Evolutionary conservation across 176 grass and related monocot genomes (phyloP).

Genomic region (Pontederia paniculata): DNA sequence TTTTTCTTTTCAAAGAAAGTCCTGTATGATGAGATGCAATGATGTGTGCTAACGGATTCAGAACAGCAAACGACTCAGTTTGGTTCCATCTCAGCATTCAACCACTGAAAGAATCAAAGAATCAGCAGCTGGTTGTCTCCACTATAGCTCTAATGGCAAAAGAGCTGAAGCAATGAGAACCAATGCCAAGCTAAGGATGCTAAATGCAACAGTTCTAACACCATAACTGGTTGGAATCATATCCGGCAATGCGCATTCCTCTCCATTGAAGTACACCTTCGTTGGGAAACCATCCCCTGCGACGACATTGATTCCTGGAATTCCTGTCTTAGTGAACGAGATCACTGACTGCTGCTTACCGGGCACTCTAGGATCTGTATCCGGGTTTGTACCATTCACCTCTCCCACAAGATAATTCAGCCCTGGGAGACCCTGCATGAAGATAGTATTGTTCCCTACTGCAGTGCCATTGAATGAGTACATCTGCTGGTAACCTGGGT

Average conservation of each 20-base stretch:
- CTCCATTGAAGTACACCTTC: constrained; percentile 12
- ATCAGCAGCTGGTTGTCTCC: no score
- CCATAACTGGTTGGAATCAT: not conserved
- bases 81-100: no score
- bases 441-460: constrained; percentile 66
- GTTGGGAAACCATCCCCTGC: constrained; percentile 3
- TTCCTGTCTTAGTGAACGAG: constrained; percentile 2
- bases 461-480: constrained; percentile 70
- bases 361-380: constrained; percentile 43
- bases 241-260: constrained; percentile 1
- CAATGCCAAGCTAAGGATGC: no score
- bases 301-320: not conserved
- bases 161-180: no score
- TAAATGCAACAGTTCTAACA: no score
- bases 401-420: constrained; percentile 77
- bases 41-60: no score
- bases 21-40: no score
- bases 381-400: constrained; percentile 47
- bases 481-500: constrained; percentile 54
- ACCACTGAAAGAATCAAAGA: no score
- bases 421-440: constrained; percentile 66
- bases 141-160: no score
- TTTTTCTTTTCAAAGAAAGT: no score
- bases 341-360: constrained; percentile 52
- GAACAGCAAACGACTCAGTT: no score